phyloP scores from a whole-genome alignment of 2,329 filamentous ascomycete species.

The Microascus cirrosus region DNA sequence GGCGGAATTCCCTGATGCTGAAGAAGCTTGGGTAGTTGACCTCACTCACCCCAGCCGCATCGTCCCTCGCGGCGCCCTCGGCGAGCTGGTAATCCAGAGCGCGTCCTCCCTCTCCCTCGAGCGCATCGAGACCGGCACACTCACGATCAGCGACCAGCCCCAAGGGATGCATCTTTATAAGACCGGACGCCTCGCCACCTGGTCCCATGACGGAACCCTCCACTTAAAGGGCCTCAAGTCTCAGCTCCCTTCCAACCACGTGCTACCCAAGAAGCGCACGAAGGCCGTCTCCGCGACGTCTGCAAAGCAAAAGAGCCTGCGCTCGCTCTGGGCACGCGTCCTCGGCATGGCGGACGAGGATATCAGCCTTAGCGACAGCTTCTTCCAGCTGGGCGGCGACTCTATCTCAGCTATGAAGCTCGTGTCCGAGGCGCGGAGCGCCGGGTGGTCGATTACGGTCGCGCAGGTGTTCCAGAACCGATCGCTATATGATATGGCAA shows the following conservation, averaged over 20 bases:
- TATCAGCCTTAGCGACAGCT: constrained; percentile 43
- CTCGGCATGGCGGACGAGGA: constrained; percentile 29
- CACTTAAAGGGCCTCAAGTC: constrained; percentile 13
- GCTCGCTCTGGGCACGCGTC: constrained; percentile 35
- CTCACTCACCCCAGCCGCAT: constrained; percentile 20
- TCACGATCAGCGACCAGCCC: not conserved
- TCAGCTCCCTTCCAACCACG: constrained; percentile 6
- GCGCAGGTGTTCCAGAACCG: constrained; percentile 41
- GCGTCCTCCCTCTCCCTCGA: constrained; percentile 11
- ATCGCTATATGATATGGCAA: constrained; percentile 40
- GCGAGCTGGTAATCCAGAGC: constrained; percentile 30
- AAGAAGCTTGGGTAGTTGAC: constrained; percentile 28
- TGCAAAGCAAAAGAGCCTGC: constrained; percentile 29
- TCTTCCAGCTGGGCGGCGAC: constrained; percentile 50
- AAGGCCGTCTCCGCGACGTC: constrained; percentile 25
- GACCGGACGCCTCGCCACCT: constrained; percentile 28
- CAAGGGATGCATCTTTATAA: constrained; percentile 17
- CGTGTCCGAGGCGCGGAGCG: constrained; percentile 39
- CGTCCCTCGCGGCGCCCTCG: constrained; percentile 26
- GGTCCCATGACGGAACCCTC: constrained; percentile 18
- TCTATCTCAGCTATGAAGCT: constrained; percentile 51
- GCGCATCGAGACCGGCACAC: constrained; percentile 13
- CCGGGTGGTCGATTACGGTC: constrained; percentile 37
- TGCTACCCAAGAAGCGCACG: constrained; percentile 7
- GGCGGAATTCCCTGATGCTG: constrained; percentile 13